These are phyloP conservation scores for Apophysomyces elegans DNA, from an alignment of 371 early-diverging fungal genomes.

Conservation along the genomic window DNA sequence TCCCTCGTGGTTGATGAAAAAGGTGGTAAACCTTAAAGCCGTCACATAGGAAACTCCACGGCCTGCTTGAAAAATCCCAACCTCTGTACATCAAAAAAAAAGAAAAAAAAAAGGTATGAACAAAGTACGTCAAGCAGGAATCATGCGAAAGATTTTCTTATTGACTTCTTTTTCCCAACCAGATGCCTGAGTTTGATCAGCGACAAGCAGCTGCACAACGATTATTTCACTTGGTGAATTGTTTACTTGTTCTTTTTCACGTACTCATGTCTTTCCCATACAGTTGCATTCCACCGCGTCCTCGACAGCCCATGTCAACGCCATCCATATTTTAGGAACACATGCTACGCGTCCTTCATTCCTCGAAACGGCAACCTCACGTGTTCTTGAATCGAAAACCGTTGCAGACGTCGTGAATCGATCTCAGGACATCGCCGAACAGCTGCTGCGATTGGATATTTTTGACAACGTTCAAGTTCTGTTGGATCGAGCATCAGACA, in stretches of 20 bases:
- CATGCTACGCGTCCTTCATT: constrained; percentile 52
- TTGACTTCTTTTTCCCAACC: background rate
- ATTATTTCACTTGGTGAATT: constrained; percentile 36
- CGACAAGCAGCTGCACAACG: constrained; percentile 33
- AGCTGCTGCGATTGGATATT: constrained; percentile 73
- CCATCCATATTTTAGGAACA: constrained; percentile 53
- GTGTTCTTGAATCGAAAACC: constrained; percentile 54
- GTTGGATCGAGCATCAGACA: constrained; percentile 65
- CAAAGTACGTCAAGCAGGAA: too few species aligned
- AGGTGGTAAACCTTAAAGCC: too few species aligned
- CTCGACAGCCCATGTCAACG: constrained; percentile 53
- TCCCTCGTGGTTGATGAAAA: too few species aligned
- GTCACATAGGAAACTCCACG: too few species aligned
- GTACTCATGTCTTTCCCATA: background rate
- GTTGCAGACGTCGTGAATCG: constrained; percentile 69
- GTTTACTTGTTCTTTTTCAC: background rate
- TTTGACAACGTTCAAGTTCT: constrained; percentile 71
- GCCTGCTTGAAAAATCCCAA: too few species aligned
- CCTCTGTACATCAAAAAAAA: too few species aligned
- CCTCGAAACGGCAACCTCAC: constrained; percentile 45
- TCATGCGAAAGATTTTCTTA: background rate
- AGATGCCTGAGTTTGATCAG: constrained; percentile 14
- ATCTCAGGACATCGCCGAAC: constrained; percentile 65
- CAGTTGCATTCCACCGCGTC: constrained; percentile 42
- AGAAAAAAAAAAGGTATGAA: too few species aligned